phyloP scores from a whole-genome alignment of 257 asterid genomes.

The Gentiana straminea region DNA sequence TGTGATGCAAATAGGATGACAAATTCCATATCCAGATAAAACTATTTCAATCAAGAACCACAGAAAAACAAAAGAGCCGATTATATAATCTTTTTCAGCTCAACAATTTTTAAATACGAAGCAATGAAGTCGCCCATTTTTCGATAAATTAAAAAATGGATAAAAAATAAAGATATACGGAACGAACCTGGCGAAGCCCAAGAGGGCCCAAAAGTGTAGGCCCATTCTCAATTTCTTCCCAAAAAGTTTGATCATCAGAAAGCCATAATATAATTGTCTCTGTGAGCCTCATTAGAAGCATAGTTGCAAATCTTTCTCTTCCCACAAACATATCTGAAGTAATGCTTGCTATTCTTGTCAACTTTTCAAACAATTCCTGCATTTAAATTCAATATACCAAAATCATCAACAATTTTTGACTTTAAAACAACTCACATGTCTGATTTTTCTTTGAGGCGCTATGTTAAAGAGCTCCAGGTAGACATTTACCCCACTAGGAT shows the following conservation, averaged over 20 bases:
- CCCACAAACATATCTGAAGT: slow-evolving; percentile 78
- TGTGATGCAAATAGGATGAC: slow-evolving; percentile 86
- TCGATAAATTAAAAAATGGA: not conserved
- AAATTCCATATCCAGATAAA: slow-evolving; percentile 95
- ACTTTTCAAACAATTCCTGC: slow-evolving; percentile 67
- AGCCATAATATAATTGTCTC: slow-evolving; percentile 93
- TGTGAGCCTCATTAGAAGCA: slow-evolving; percentile 76
- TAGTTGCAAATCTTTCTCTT: slow-evolving; percentile 79
- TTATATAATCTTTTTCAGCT: too few relatives aligned
- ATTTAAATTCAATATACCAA: not conserved
- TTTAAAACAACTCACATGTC: too few relatives aligned
- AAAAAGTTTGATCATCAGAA: slow-evolving; percentile 82
- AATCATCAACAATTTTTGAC: too few relatives aligned
- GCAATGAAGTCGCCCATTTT: too few relatives aligned
- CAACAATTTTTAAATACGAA: not conserved
- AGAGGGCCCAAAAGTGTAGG: slow-evolving; percentile 57
- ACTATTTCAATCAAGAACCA: slow-evolving; percentile 27
- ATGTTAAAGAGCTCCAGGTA: too few relatives aligned
- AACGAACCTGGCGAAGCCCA: slow-evolving; percentile 81
- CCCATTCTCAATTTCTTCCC: slow-evolving; percentile 89
- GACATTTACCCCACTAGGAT: too few relatives aligned
- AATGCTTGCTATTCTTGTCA: slow-evolving; percentile 48
- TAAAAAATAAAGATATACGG: not conserved
- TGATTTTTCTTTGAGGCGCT: too few relatives aligned
- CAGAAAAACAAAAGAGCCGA: not conserved